Base-by-base conservation (phyloP, 2,329 filamentous ascomycete genomes). In the Colletotrichum costaricense region DNA sequence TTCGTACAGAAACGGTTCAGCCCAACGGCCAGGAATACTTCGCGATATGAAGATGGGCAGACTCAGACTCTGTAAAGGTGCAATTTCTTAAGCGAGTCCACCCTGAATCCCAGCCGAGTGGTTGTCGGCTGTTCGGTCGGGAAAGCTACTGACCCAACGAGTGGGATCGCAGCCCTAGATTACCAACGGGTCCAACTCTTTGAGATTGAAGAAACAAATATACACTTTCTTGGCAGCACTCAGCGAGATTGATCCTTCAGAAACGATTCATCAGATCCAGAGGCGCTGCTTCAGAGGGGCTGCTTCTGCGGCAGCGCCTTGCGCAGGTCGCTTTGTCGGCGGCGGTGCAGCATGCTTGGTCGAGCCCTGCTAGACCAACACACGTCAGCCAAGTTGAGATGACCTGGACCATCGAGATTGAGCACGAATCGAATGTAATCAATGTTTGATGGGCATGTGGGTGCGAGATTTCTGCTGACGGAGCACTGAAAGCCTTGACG, bases 361-460 rank as follows among this genome's bases (percentile, higher is more conserved):
- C 38, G 30, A 16, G 33, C 56, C 42, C 63, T 55, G 55, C 33
- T 55, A 11, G 16, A 16, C 56, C 26, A 52, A 28, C 16, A 6
- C 33, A 62, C 57, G 58, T 58, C 49, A 63, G 22, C 57, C 49
- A 52, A 58, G 38, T n/a, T 22, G 1, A 12, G 16, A 22, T 24
- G 14, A 38, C 38, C 38, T 42, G 38, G 14, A 14, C 38, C 33
- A 62, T 69, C 65, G 65, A 68, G 38, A 59, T 69, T 24, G 38
- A 69, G 30, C 33, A 33, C 46, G 54, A 69, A 63, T 54, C 35
- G 7, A 38, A 54, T 33, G 26, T 42, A 63, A 69, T 63, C 58
- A 71, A 66, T 19, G n/a, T 55, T 60, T 59, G 59, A 65, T 60
- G 46, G 62, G 49, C 35, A 65, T 42, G 66, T 70, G 70, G 54